Conservation (phyloP, 1,139 yeast species). For the Taphrina flavorubra region DNA sequence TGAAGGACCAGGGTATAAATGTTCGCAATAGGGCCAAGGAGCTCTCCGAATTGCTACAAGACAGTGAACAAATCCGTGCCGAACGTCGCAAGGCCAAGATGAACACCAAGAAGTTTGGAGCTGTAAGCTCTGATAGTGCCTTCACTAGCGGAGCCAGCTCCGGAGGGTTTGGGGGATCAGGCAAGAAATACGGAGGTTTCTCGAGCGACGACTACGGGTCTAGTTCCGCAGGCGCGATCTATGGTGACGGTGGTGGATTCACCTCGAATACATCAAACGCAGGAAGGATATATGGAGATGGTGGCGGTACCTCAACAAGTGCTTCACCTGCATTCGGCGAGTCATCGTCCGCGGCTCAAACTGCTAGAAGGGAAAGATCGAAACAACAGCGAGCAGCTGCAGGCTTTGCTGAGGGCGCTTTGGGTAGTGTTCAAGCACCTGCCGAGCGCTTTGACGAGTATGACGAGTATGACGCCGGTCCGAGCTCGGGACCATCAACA, state of each 20-base stretch:
- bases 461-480: constrained; percentile 56
- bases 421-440: constrained; percentile 46
- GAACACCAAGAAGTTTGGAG: constrained; percentile 78
- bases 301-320: constrained; percentile 43
- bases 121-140: constrained; percentile 54
- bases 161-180: constrained; percentile 47
- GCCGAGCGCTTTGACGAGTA: constrained; percentile 71
- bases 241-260: constrained; percentile 81
- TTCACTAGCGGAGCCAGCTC: constrained; percentile 54
- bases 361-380: constrained; percentile 32
- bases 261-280: constrained; percentile 50
- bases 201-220: constrained; percentile 52
- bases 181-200: constrained; percentile 54
- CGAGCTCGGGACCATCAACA: constrained; percentile 39
- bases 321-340: constrained; percentile 35
- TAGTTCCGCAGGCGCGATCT: constrained; percentile 64
- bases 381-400: constrained; percentile 41
- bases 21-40: constrained; percentile 90
- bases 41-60: constrained; percentile 71
- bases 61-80: constrained; percentile 73
- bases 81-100: constrained; percentile 90
- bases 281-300: constrained; percentile 49
- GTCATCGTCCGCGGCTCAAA: constrained; percentile 29
- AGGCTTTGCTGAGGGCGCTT: constrained; percentile 43
- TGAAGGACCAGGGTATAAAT: constrained; percentile 94